A percentile compares a stretch with the other conserved stretches of the same genome.
Evolutionary conservation across 768 basidiomycete species (phyloP).

Genomic region (Hypsizygus marmoreus): DNA sequence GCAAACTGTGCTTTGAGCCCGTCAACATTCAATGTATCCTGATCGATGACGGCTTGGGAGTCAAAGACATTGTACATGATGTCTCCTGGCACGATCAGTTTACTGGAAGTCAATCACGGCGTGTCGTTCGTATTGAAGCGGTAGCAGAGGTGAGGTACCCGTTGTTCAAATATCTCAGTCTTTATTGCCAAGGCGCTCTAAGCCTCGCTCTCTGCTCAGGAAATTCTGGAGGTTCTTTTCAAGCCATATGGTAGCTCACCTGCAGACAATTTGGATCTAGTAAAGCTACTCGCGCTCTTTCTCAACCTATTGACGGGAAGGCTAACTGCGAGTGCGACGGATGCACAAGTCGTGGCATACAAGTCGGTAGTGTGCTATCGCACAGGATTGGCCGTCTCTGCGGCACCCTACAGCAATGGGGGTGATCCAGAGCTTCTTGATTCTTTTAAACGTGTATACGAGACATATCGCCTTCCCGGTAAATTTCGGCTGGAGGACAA

Average conservation of each 20-base stretch:
- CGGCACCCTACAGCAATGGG: conserved; percentile 24
- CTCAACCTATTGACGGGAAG: conserved; percentile 31
- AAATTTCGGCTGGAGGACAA: conserved; percentile 61
- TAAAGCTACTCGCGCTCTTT: conserved; percentile 32
- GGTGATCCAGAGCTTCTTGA: conserved; percentile 31
- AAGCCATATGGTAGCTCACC: conserved; percentile 15
- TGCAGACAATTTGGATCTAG: conserved; percentile 11
- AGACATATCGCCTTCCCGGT: conserved; percentile 19
- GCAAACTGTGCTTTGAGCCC: conserved; percentile 51
- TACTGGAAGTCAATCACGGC: conserved; percentile 50
- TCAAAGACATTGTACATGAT: conserved; percentile 46
- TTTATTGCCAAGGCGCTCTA: too few species aligned
- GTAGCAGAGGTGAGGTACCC: conserved; percentile 64
- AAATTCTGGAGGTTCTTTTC: conserved; percentile 32
- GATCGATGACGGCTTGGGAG: conserved; percentile 71
- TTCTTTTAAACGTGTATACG: conserved; percentile 35
- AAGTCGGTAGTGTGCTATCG: conserved; percentile 81
- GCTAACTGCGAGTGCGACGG: conserved; percentile 39
- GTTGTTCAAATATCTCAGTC: too few species aligned
- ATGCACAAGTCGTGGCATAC: conserved; percentile 62
- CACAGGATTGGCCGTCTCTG: conserved; percentile 63
- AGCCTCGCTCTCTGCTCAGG: too few species aligned
- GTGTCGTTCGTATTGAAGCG: conserved; percentile 70
- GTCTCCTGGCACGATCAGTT: conserved; percentile 67
- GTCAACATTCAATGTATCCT: conserved; percentile 69